Conservation (phyloP, 1,284 basidiomycete species). For the Trichosporon faecale region DNA sequence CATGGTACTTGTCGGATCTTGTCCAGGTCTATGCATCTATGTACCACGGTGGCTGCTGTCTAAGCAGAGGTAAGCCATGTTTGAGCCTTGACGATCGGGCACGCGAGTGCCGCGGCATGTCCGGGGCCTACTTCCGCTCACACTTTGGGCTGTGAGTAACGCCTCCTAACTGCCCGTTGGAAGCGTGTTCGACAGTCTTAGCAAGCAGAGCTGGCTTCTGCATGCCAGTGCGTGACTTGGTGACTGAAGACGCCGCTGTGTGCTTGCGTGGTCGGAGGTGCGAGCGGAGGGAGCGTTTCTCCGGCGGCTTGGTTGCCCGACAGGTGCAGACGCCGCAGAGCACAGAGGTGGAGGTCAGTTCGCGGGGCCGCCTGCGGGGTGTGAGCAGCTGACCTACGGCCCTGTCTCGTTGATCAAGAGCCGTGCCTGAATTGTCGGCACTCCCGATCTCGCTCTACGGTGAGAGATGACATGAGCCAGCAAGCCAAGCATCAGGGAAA, state of each 20-base stretch:
- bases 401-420: too few species aligned
- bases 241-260: neutral
- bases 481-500: neutral
- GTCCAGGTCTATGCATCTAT: neutral
- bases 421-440: conserved; percentile 4
- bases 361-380: neutral
- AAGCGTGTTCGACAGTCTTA: neutral
- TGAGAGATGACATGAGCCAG: neutral
- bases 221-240: neutral
- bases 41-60: neutral
- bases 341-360: neutral
- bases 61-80: neutral
- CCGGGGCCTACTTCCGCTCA: neutral
- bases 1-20: neutral
- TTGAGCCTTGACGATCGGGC: neutral
- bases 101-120: neutral
- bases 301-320: neutral
- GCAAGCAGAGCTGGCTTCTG: neutral
- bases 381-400: neutral
- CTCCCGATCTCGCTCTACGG: neutral
- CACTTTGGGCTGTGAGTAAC: neutral
- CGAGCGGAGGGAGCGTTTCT: neutral
- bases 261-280: neutral
- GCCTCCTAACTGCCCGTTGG: neutral
- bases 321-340: neutral